A percentile compares a stretch with the other conserved stretches of the same genome.
Evolutionary conservation across 2,329 filamentous ascomycete genomes (phyloP).

Genomic region (Penicillium sp.): DNA sequence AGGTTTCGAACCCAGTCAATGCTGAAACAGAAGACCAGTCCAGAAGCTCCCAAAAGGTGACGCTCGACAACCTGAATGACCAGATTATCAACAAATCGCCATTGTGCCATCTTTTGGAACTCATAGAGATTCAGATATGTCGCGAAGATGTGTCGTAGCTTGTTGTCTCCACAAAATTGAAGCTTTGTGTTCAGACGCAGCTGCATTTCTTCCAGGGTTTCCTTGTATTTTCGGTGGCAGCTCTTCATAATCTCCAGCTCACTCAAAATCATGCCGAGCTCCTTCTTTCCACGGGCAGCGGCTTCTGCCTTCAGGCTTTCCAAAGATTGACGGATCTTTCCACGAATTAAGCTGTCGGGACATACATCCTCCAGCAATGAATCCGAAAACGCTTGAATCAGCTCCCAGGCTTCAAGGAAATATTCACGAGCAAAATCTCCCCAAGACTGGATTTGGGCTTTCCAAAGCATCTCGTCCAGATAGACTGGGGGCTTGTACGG

Average conservation of each 20-base stretch:
- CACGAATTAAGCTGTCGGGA: not conserved
- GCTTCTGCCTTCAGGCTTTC: not conserved
- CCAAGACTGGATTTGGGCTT: not conserved
- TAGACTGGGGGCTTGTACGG: not conserved
- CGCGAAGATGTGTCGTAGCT: not conserved
- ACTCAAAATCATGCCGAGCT: not conserved
- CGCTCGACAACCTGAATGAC: not conserved
- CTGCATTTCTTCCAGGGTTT: not conserved
- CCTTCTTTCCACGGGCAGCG: not conserved
- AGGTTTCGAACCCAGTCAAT: not conserved
- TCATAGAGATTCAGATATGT: not conserved
- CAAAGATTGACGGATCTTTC: not conserved
- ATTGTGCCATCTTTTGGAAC: not conserved
- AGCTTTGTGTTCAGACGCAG: accelerated
- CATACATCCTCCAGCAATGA: not conserved
- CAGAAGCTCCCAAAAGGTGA: not conserved
- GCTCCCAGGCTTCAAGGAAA: not conserved
- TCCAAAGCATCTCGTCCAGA: not conserved
- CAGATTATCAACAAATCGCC: not conserved
- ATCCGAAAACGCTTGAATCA: not conserved
- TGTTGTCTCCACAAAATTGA: not conserved
- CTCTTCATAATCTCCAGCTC: not conserved
- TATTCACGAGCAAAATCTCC: not conserved
- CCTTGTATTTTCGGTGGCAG: not conserved
- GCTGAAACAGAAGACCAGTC: not conserved